A percentile compares a stretch with the other conserved stretches of the same genome.
Conservation (phyloP, 192 early-diverging fungal genomes). For the Gaertneriomyces sp. region DNA sequence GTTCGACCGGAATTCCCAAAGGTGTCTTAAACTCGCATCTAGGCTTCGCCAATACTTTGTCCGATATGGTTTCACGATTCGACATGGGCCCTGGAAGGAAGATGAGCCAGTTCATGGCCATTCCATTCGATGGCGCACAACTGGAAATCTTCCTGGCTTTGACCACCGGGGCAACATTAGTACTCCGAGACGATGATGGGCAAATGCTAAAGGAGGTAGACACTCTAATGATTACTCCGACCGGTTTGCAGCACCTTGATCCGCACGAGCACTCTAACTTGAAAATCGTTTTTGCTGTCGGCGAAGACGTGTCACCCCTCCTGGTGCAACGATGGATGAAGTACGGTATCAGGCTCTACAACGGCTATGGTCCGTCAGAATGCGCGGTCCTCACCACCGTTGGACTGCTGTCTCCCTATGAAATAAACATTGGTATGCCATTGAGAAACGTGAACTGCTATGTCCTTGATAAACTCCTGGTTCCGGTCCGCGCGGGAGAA, state of each 20-base stretch:
- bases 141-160: conserved; percentile 29
- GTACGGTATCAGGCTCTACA: conserved; percentile 25
- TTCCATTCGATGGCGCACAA: conserved; percentile 33
- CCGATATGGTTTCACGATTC: conserved; percentile 1
- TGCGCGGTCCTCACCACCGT: conserved; percentile 9
- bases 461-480: conserved; percentile 32
- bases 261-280: conserved; percentile 30
- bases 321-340: conserved; percentile 27
- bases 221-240: conserved; percentile 29
- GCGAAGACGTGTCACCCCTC: conserved; percentile 19
- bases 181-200: conserved; percentile 25
- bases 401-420: neutral
- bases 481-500: conserved; percentile 34
- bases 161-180: conserved; percentile 17
- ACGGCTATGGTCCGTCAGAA: conserved; percentile 8
- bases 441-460: conserved; percentile 19
- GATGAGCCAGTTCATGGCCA: conserved; percentile 16
- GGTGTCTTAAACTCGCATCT: conserved; percentile 33
- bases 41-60: conserved; percentile 17
- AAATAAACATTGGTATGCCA: conserved; percentile 31
- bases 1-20: conserved; percentile 44
- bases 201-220: conserved; percentile 20
- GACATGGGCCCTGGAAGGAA: conserved; percentile 1
- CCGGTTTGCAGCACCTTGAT: conserved; percentile 21
- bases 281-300: conserved; percentile 23